Evolutionary conservation across 2,329 filamentous ascomycete genomes (phyloP), one percentile per base, ranked within the genome.

Genomic region (Claviceps sorghi): DNA sequence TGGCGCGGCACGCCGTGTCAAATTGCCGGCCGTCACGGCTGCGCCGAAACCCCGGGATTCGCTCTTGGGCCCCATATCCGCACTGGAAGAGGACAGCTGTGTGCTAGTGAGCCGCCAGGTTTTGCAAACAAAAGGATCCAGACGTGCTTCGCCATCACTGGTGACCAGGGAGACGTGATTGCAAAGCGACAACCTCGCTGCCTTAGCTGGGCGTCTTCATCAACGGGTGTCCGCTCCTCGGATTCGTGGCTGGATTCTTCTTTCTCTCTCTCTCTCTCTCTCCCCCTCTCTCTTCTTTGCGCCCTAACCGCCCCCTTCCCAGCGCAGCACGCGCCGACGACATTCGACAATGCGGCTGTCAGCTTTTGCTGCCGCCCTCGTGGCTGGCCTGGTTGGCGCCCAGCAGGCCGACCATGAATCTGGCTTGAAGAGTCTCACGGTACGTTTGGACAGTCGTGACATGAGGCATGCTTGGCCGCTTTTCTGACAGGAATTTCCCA

Each of bases 351-450:
- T 77, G 74, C 68, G 73, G 69, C 64, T 74, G 61, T 67, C 69
- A 54, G 69, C 66, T 56, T 59, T 77, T 61, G 69, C 72, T 58
- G 69, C 72, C 58, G 66, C 71, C 63, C 68, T 75, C 63, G 66
- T 76, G 60, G 73, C 73, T 62, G 71, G 73, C 52, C 66, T 72
- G 56, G 70, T 77, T 55, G 74, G 75, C 65, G 73, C 69, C 54
- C 70, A 72, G 56, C 66, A 71, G 54, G 74, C 80, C 62, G 58
- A 64, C 44, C 74, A 71, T 48, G 73, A 74, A 57, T 57, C 57
- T 4, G 80, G 74, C 41, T 65, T 76, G 58, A 75, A 74, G 68
- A 76, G 73, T 65, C 76, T 77, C 60, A 67, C 69, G 65, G 73
- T 76, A 66, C 55, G 72, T 62, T 36, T 48, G 11, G 21, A 17